Evolutionary conservation across 768 basidiomycete genomes (phyloP), one percentile per base, ranked within the genome.

Genomic region (Suillus paluster): DNA sequence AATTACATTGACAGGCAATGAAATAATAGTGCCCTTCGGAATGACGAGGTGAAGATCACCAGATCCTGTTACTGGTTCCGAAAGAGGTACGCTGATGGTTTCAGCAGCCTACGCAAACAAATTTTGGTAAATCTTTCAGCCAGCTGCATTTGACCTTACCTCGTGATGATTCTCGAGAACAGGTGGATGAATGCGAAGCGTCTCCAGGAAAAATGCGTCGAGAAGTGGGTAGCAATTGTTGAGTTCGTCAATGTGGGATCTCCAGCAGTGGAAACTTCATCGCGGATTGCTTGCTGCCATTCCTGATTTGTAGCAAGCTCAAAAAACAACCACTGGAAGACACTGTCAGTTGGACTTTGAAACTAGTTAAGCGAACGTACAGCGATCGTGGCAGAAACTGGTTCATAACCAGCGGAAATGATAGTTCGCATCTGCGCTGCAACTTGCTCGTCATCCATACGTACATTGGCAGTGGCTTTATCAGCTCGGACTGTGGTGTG

Each of bases 151-250:
- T n/a, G 12, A 33, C 19, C 64, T 55, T 42, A 82, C 85, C 75
- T 86, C 84, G 60, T 90, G 87, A 66, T 88, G 85, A 64, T 89
- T 88, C 70, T 89, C 87, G 33, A 85, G 68, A 38, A 90, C 81
- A 1, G 87, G 80, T 19, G 88, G 83, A 66, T 88, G 85, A 50
- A 89, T 69, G 33, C 88, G 83, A 19, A 90, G 73, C 4, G 84
- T 84, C 71, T 89, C 88, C 66, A 84, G 83, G 49, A 90, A 61
- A 10, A 86, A 82, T 2, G 86, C 85, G 57, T 90, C 84, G 19
- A 91, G 78, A 46, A 88, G 76, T 1, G 85, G 83, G 62, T 79
- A 81, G 45, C 77, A 73, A 64, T 72, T 77, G 57, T 81, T 83
- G 58, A 87, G 67, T 30, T 80, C 76, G 46, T 87, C 86, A 84